Base-by-base conservation (phyloP, 768 basidiomycete genomes). In the Glaciozyma antarctica region DNA sequence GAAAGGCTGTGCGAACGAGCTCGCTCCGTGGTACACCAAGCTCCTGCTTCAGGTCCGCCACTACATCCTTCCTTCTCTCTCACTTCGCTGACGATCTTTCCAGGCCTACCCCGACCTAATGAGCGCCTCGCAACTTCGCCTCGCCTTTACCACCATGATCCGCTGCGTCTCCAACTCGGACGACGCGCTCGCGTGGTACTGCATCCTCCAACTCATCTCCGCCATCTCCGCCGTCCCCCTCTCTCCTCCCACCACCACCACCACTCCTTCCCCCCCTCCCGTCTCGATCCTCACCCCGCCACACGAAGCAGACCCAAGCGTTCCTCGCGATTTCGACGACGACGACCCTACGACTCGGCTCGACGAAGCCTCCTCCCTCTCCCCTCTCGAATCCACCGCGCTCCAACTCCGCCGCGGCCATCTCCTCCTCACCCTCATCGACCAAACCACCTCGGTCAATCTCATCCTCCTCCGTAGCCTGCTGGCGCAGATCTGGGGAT, bases 121-220 rank as follows among this genome's bases (percentile, higher is more conserved):
- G 19, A 86, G 79, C 63, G 82, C 81, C 0, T 62, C 79, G 0
- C 90, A 91, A 72, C 80, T 91, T 12, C 77, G 85, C 34, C 80
- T 89, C 48, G 88, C 90, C 9, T 90, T 82, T 72, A 79, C 85
- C n/a, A 82, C 86, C 10, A 79, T 90, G 17, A 83, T 88, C 30
- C 78, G 81, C 61, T 86, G 87, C 1, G 79, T 80, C 47, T 78
- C 80, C 3, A 78, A 78, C 58, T 75, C 78, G 49, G 71, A 64
- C 73, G 69, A 80, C 57, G 77, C 81, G 0, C 79, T 88, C n/a
- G 83, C 84, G 5, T 86, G 85, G 83, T 81, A 85, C 72, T 87
- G 85, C 76, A 77, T 90, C 63, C 81, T 81, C 58, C 73, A 80
- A 43, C 77, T 88, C 34, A 74, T 87, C 21, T 76, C 78, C 47